Conservation (phyloP, 495 filamentous ascomycete genomes). For the Viridothelium virens region DNA sequence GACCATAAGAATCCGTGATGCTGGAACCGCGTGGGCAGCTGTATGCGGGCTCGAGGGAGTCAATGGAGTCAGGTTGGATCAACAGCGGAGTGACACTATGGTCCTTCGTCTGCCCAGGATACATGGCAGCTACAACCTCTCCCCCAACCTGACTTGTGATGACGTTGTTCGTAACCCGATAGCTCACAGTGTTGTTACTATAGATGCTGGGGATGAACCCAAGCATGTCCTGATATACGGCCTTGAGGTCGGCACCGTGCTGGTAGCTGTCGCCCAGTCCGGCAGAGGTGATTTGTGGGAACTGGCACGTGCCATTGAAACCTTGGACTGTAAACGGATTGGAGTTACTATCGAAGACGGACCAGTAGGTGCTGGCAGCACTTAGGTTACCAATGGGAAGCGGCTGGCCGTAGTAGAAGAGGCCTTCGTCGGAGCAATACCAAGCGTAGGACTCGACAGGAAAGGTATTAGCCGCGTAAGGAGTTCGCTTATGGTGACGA, state of each 20-base stretch:
- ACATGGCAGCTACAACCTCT: slow-evolving; percentile 57
- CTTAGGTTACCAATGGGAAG: slow-evolving; percentile 35
- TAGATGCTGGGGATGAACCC: slow-evolving; percentile 47
- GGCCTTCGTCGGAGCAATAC: slow-evolving; percentile 52
- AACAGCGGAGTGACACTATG: slow-evolving; percentile 37
- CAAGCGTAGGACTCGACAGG: slow-evolving; percentile 57
- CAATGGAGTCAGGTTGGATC: slow-evolving; percentile 46
- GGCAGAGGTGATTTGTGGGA: slow-evolving; percentile 59
- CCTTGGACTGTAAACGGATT: slow-evolving; percentile 54
- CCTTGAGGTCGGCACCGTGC: slow-evolving; percentile 58
- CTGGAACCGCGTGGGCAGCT: slow-evolving; percentile 42
- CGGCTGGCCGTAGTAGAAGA: slow-evolving; percentile 55
- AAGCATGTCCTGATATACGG: slow-evolving; percentile 54
- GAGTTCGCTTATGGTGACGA: slow-evolving; percentile 66
- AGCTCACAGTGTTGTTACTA: slow-evolving; percentile 38
- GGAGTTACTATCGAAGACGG: slow-evolving; percentile 43
- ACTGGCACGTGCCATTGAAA: slow-evolving; percentile 58
- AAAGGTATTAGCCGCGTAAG: slow-evolving; percentile 60
- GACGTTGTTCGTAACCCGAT: slow-evolving; percentile 60
- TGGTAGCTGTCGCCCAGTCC: slow-evolving; percentile 59
- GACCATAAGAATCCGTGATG: slow-evolving; percentile 43
- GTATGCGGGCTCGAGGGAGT: slow-evolving; percentile 59
- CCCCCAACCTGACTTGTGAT: slow-evolving; percentile 66
- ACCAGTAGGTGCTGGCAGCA: slow-evolving; percentile 47
- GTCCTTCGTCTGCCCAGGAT: slow-evolving; percentile 26